phyloP scores from a whole-genome alignment of 164 flowering plant species.

The Aristolochia contorta region DNA sequence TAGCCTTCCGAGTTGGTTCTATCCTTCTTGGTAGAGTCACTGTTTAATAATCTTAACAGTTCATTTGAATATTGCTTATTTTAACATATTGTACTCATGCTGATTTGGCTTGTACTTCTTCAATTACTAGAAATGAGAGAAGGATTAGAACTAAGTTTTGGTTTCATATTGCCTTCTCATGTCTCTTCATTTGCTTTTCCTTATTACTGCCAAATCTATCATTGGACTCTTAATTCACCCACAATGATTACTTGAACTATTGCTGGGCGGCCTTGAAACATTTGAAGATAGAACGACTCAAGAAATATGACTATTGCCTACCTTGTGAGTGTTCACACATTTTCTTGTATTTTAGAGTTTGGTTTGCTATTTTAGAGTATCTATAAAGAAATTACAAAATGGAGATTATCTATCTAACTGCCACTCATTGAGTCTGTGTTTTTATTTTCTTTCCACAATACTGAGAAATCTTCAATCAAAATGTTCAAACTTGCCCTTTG shows the following conservation, averaged over 20 bases:
- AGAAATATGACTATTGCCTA: constrained; percentile 82
- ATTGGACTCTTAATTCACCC: neutral
- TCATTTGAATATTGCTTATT: too few species aligned
- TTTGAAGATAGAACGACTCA: constrained; percentile 72
- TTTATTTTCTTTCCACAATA: neutral
- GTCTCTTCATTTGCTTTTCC: too few species aligned
- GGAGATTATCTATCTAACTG: too few species aligned
- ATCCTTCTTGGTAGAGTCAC: neutral
- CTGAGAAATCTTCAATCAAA: neutral
- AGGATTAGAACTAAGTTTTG: too few species aligned
- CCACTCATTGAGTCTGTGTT: neutral
- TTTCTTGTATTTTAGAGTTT: neutral
- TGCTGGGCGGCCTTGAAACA: constrained; percentile 76
- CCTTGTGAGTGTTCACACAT: constrained; percentile 54
- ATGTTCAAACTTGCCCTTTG: neutral
- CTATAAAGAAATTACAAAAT: too few species aligned
- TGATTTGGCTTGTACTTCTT: too few species aligned
- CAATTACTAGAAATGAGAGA: too few species aligned
- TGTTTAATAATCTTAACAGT: neutral
- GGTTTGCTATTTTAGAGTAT: neutral
- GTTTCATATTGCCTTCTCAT: too few species aligned
- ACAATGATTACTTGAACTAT: neutral
- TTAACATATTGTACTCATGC: too few species aligned
- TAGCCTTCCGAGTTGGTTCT: neutral
- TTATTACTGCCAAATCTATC: too few species aligned